Evolutionary conservation across 202 grass and related monocot genomes (phyloP).

Genomic region (Sporobolus alterniflorus): DNA sequence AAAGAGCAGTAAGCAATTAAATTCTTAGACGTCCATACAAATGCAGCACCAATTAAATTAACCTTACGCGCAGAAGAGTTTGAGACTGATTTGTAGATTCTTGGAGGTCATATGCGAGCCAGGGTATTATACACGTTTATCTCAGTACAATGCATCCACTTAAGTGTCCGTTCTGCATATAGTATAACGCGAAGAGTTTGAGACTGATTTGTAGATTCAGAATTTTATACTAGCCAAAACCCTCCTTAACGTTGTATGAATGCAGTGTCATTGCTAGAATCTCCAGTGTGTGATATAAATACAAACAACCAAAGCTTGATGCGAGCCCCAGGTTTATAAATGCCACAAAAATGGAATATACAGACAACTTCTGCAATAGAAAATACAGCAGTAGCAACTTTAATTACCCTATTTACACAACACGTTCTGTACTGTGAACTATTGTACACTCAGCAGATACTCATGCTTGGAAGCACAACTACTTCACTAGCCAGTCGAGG

Average conservation of each 20-base stretch:
- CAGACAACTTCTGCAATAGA: not conserved
- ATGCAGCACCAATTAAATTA: no score
- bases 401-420: not conserved
- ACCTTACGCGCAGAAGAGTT: no score
- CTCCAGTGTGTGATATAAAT: not conserved
- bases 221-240: not conserved
- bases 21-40: no score
- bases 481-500: conserved; percentile 76
- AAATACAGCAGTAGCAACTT: conserved; percentile 9
- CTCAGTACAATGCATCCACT: not conserved
- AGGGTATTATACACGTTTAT: not conserved
- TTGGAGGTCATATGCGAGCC: not conserved
- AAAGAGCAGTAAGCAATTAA: no score
- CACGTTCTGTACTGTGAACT: not conserved
- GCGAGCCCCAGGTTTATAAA: not conserved
- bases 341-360: not conserved
- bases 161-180: not conserved
- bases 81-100: no score
- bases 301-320: not conserved
- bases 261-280: not conserved
- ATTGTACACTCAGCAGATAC: not conserved
- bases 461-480: conserved; percentile 14
- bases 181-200: no score
- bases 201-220: no score
- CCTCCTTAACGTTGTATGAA: not conserved